phyloP scores from a whole-genome alignment of 345 rosid genomes.

The Gossypium herbaceum region DNA sequence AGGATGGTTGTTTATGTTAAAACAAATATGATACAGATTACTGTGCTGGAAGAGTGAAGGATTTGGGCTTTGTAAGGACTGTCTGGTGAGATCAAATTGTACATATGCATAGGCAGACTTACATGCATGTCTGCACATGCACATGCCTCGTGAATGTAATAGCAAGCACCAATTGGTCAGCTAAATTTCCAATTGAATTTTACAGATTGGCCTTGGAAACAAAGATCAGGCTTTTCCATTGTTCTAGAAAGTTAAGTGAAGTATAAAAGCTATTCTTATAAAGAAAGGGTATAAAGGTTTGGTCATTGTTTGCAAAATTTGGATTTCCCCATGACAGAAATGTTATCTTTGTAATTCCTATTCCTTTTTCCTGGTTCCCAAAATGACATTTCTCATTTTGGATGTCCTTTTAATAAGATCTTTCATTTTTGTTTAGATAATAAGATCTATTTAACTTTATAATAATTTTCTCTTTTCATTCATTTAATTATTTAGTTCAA shows the following conservation, averaged over 20 bases:
- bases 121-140: neutral
- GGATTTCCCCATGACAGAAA: neutral
- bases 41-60: neutral
- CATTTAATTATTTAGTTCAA: conserved; percentile 4
- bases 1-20: neutral
- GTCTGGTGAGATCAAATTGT: neutral
- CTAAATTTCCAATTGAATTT: conserved; percentile 2
- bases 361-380: neutral
- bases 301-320: neutral
- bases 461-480: neutral
- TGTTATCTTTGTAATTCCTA: neutral
- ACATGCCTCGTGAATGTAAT: neutral
- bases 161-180: neutral
- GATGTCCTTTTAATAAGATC: neutral
- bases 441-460: neutral
- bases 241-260: neutral
- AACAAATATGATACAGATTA: neutral
- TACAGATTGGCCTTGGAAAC: neutral
- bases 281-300: neutral
- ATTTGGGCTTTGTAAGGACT: neutral
- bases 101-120: neutral
- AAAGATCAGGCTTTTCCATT: neutral
- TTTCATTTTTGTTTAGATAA: too few species aligned
- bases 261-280: neutral
- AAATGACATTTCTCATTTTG: neutral